Base-by-base conservation (phyloP, 352 stramenopile genomes). In the Aphanomyces cochlioides region DNA sequence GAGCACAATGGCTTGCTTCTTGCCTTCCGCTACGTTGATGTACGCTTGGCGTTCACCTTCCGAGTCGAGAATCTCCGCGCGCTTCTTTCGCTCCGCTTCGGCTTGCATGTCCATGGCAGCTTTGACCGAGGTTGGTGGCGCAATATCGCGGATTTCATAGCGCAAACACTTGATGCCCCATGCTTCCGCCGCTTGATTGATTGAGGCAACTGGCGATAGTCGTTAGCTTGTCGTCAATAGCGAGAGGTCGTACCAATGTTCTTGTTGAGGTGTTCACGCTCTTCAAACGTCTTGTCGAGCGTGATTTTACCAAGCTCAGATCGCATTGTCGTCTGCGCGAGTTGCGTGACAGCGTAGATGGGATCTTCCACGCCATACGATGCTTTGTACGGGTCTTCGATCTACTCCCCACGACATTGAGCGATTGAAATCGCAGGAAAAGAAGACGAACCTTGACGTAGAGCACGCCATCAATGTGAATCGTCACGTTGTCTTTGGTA, bases 61-160 rank as follows among this genome's bases (percentile, higher is more conserved):
- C 36, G 90, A 96, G 67, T 96, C 82, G n/a, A 96, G 76, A 63
- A 97, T 96, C 76, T 96, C 88, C 3, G 90, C 90, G 43, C 90
- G 88, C 82, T 97, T 97, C 72, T 90, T 82, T 57, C 90, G 88
- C 75, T 97, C 90, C 7, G 90, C 90, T 72, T 97, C 90, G 34
- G 90, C 90, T 72, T 97, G 90, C 88, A 96, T 96, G 79, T 97
- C 89, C 90, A 97, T 97, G 40, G 90, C 89, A 0, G 85, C 79
- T 73, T 90, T 89, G 5, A 97, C 89, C 56, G 82, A 93, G 70
- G 82, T 87, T 7, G 90, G 89, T 7, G 90, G 90, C 13, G 85
- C 69, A 64, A 97, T 96, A 59, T 97, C 90, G 43, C 90, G 85
- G 70, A 97, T 97, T 78, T 97, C 90, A 77, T 97, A 96, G 39